Base-by-base conservation (phyloP, 306 rosid genomes). In the Cicer yamashitae region DNA sequence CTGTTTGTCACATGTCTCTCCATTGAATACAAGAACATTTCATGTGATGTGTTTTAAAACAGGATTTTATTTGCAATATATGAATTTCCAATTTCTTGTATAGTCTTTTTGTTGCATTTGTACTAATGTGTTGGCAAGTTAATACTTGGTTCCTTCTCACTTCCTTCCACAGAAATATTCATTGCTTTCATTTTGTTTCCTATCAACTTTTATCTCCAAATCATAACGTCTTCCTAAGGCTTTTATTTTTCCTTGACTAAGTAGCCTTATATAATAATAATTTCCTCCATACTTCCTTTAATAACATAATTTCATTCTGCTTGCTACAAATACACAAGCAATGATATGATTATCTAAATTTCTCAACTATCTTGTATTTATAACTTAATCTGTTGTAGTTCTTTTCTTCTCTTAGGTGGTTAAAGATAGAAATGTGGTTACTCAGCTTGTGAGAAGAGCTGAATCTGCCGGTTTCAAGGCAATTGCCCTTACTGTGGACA, bases 381-480 rank as follows among this genome's bases (percentile, higher is more conserved):
- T 52, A 13, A 67, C 65, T 56, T 76, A 66, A 76, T 76, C 43
- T 67, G 7, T 2, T 56, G 7, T 13, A 43, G 67, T 67, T 45
- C 22, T 45, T 14, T 76, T 76, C 47, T 30, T 70, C 71, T 74
- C 45, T n/a, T n/a, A n/a, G 99, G 96, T 92, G 79, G 52, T 61
- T 73, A 96, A 89, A 77, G 87, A 96, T 83, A 22, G 25, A 22
- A 22, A 22, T 22, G 25, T 22, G 25, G 25, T 22, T 22, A 22
- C 1, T 22, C 25, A 22, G 3, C 25, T 22, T 22, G 25, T 22
- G 25, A 89, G 99, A 79, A 90, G 98, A 88, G 99, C 99, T 44
- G 99, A 96, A 85, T 89, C 79, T 66, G 98, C 99, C 73, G 98
- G 99, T 76, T 96, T 90, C 88, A 96, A 89, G 87, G 99, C 99